These are phyloP conservation scores for Penicillium nordicum DNA, from an alignment of 2,329 filamentous ascomycete species.

Conservation along the genomic window DNA sequence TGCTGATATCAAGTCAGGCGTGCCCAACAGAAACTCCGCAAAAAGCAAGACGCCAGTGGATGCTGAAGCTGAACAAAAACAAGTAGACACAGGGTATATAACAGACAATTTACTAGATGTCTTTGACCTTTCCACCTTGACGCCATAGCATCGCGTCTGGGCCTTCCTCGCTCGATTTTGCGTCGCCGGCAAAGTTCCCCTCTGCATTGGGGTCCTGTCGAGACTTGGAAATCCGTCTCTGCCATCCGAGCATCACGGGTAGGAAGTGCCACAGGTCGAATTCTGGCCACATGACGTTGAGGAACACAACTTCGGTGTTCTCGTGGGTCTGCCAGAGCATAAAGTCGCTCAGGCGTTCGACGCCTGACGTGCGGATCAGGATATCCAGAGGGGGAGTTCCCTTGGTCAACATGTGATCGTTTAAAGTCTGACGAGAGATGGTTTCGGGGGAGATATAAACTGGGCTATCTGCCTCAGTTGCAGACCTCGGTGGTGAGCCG, in stretches of 20 bases:
- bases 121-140: slow-evolving; percentile 30
- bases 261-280: slow-evolving; percentile 93
- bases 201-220: slow-evolving; percentile 58
- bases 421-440: slow-evolving; percentile 79
- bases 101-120: slow-evolving; percentile 21
- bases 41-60: slow-evolving; percentile 19
- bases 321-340: slow-evolving; percentile 99
- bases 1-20: slow-evolving; percentile 7
- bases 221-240: slow-evolving; percentile 62
- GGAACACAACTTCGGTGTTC: slow-evolving; percentile 85
- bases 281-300: slow-evolving; percentile 91
- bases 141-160: slow-evolving; percentile 19
- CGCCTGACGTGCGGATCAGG: slow-evolving; percentile 86
- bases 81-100: slow-evolving; percentile 9
- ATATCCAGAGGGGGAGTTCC: slow-evolving; percentile 84
- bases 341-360: slow-evolving; percentile 90
- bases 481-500: slow-evolving; percentile 31
- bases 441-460: slow-evolving; percentile 73
- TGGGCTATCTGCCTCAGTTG: slow-evolving; percentile 24
- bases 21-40: slow-evolving; percentile 6
- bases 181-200: slow-evolving; percentile 57
- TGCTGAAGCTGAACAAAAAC: slow-evolving; percentile 18
- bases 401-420: slow-evolving; percentile 82
- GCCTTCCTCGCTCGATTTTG: slow-evolving; percentile 28
- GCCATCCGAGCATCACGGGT: slow-evolving; percentile 89